Base-by-base conservation (phyloP, 2,329 filamentous ascomycete genomes). In the Chaetomium sp. region DNA sequence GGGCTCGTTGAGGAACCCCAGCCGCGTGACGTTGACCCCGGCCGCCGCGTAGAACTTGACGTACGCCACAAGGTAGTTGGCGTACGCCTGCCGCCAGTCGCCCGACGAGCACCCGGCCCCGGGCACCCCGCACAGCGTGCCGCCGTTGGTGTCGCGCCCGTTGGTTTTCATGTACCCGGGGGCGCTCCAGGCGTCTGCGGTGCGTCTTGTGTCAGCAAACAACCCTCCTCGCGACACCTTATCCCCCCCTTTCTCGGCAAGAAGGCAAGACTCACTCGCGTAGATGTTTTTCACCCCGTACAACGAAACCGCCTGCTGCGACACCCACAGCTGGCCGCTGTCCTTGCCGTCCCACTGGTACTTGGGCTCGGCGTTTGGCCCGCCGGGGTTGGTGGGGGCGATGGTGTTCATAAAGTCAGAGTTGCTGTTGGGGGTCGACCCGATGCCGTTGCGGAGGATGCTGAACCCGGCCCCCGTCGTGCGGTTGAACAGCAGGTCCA, bases 81-180 rank as follows among this genome's bases (percentile, higher is more conserved):
- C 82, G 60, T 81, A 83, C 2, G 81, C 78, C 69, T 82, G 77
- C 60, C 76, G 63, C 81, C 81, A 83, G 70, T 81, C 80, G 3
- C 79, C 78, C 6, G 73, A 75, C 6, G 73, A 72, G 70, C 79
- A 81, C 12, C 69, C 70, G 12, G 75, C 75, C 0, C 76, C 78
- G 0, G 76, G 72, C 0, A 77, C 75, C 1, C 79, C 79, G 68
- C 80, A 81, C 5, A 74, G 62, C 3, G 56, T 64, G 5, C 72
- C 72, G 54, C 71, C 72, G 60, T 71, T 72, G 35, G 72, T 69
- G 21, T 78, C 77, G 58, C 72, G 74, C 1, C 74, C 74, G 62
- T 77, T 81, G 0, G 78, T 80, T 71, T 82, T 82, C 80, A 82
- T 82, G 69, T 78, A 82, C 0, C 78, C 79, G 0, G 80, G 80